These are phyloP conservation scores for Syzygium aromaticum DNA, from an alignment of 345 rosid genomes.

Conservation along the genomic window DNA sequence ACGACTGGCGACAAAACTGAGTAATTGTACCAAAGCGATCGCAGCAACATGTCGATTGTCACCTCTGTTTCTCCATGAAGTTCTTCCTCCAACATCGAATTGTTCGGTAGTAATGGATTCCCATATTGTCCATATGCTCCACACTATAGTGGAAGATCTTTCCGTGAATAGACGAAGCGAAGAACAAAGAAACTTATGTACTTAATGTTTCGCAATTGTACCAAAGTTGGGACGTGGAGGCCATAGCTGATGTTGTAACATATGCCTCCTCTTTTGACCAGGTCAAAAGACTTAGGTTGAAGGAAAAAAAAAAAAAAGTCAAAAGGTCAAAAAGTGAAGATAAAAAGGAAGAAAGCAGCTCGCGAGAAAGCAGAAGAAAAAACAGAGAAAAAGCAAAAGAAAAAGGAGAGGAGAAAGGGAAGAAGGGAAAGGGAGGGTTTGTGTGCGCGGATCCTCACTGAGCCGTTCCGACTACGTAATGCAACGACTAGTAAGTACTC, in stretches of 20 bases:
- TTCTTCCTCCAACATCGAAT: slow-evolving; percentile 68
- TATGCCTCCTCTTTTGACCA: too few species aligned
- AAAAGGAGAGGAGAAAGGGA: too few species aligned
- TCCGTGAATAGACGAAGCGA: not conserved
- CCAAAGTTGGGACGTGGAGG: slow-evolving; percentile 72
- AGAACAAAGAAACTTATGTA: not conserved
- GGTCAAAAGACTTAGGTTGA: too few species aligned
- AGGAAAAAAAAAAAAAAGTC: too few species aligned
- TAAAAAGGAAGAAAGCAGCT: too few species aligned
- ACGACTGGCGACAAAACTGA: not conserved
- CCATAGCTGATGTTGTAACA: slow-evolving; percentile 73
- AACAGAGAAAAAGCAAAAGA: too few species aligned
- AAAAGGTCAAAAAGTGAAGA: too few species aligned
- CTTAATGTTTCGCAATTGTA: not conserved
- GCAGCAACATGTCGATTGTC: not conserved
- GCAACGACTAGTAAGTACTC: too few species aligned
- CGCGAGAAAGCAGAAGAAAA: too few species aligned
- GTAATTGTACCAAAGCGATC: not conserved
- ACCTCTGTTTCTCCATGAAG: slow-evolving; percentile 70
- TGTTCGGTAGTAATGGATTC: slow-evolving; percentile 76
- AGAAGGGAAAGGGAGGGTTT: too few species aligned
- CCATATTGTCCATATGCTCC: slow-evolving; percentile 80
- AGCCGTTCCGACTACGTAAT: too few species aligned
- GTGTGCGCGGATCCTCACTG: too few species aligned
- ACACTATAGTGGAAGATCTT: slow-evolving; percentile 25